These are phyloP conservation scores for Hordeum vulgare DNA, from an alignment of 176 grass and related monocot species.

Conservation along the genomic window DNA sequence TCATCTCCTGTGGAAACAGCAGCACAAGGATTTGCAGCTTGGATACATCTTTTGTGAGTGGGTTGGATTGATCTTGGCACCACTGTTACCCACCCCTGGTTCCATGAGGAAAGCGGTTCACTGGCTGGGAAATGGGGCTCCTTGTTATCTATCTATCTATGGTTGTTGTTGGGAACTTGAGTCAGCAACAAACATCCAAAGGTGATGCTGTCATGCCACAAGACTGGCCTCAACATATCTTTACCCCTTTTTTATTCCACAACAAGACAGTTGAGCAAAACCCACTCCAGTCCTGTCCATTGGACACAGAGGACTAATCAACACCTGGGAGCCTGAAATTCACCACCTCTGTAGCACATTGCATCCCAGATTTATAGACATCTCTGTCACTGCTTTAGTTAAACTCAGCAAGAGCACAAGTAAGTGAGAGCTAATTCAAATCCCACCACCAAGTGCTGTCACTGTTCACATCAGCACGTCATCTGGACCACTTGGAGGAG, in stretches of 20 bases:
- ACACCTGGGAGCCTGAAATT: neutral
- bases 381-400: neutral
- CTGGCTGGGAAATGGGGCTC: constrained; percentile 15
- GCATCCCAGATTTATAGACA: constrained; percentile 3
- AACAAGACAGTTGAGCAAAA: constrained; percentile 22
- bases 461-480: constrained; percentile 1
- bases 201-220: constrained; percentile 7
- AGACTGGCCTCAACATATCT: constrained; percentile 5
- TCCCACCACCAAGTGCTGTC: constrained; percentile 1
- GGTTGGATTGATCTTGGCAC: neutral
- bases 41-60: neutral
- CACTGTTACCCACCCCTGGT: neutral
- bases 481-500: constrained; percentile 17
- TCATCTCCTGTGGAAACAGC: constrained; percentile 2
- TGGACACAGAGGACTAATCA: constrained; percentile 18
- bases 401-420: neutral
- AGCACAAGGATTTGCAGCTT: constrained; percentile 19
- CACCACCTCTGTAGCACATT: neutral
- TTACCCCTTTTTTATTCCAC: constrained; percentile 9
- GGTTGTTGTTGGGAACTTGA: neutral
- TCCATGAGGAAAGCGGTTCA: neutral
- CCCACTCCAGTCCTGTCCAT: constrained; percentile 25
- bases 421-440: neutral
- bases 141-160: neutral
- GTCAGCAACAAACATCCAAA: constrained; percentile 30